Evolutionary conservation across 2,329 filamentous ascomycete species (phyloP), one percentile per base, ranked within the genome.

Genomic region (Fusarium sp.): DNA sequence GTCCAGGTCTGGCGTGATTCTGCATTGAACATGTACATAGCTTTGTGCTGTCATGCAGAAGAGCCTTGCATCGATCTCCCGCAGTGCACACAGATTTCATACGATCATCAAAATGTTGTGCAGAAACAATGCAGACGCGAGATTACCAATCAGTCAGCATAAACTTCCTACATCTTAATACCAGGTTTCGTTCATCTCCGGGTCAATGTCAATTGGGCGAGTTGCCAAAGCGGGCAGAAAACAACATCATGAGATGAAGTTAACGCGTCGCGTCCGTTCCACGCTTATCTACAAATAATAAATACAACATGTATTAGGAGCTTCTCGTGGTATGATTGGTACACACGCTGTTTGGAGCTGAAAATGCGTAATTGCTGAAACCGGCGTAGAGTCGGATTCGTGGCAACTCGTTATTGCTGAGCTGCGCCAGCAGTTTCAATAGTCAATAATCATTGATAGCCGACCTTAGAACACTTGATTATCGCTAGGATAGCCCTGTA

Each of bases 31-130:
- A 51, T 48, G 58, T 57, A 24, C 24, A 24, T 7, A 56, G 56
- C 47, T 65, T n/a, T 41, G 54, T 37, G 19, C 56, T 61, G 67
- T 71, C 71, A 57, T 73, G 71, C 69, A 73, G 67, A 70, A 63
- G 56, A 28, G 49, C 46, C 61, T 70, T 63, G 70, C 65, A 72
- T 66, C 71, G 71, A 73, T 74, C 71, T 71, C 55, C 68, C 64
- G 56, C 65, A 61, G 69, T 65, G 68, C 67, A 70, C 54, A 67
- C 47, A 48, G 45, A 49, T 61, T 57, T 47, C 56, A 53, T 48
- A 56, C 65, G 71, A 74, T 74, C 71, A 56, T 45, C 54, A 65
- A 70, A 73, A 54, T 71, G 67, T 67, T 73, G 65, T 73, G 71
- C 71, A 73, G 62, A 65, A 40, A 46, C 54, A 67, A 49, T 68